phyloP scores from a whole-genome alignment of 805 yeast genomes.

The Candida nanaspora region DNA sequence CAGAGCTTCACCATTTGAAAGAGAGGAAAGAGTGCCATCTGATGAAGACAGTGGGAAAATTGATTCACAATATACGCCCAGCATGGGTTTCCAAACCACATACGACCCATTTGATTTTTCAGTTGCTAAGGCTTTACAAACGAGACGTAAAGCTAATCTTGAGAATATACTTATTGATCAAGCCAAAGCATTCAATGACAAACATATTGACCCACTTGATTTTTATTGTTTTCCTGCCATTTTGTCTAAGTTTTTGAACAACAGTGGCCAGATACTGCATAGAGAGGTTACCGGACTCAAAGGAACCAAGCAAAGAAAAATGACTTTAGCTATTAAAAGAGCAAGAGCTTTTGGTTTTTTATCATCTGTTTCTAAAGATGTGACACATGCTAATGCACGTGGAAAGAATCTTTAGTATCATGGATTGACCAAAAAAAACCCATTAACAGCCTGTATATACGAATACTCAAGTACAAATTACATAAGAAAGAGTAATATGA shows the following conservation, averaged over 20 bases:
- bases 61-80: too few relatives aligned
- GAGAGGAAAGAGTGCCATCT: too few relatives aligned
- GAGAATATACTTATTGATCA: slow-evolving; percentile 8
- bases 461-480: too few relatives aligned
- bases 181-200: slow-evolving; percentile 26
- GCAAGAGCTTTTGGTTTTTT: slow-evolving; percentile 76
- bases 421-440: background rate
- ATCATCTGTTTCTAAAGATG: slow-evolving; percentile 65
- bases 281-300: slow-evolving; percentile 65
- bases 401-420: slow-evolving; percentile 8
- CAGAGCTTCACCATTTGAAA: too few relatives aligned
- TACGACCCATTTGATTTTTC: slow-evolving; percentile 84
- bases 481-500: too few relatives aligned
- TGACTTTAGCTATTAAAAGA: slow-evolving; percentile 73
- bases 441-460: background rate
- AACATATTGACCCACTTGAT: slow-evolving; percentile 58
- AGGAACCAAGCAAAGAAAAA: slow-evolving; percentile 57
- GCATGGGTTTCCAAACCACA: slow-evolving; percentile 42
- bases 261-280: slow-evolving; percentile 72
- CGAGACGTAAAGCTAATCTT: slow-evolving; percentile 24
- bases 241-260: slow-evolving; percentile 55
- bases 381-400: slow-evolving; percentile 29
- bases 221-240: slow-evolving; percentile 67
- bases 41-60: too few relatives aligned
- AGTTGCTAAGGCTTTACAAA: slow-evolving; percentile 47